Conservation (phyloP, 495 filamentous ascomycete species). For the Tuber calosporum region DNA sequence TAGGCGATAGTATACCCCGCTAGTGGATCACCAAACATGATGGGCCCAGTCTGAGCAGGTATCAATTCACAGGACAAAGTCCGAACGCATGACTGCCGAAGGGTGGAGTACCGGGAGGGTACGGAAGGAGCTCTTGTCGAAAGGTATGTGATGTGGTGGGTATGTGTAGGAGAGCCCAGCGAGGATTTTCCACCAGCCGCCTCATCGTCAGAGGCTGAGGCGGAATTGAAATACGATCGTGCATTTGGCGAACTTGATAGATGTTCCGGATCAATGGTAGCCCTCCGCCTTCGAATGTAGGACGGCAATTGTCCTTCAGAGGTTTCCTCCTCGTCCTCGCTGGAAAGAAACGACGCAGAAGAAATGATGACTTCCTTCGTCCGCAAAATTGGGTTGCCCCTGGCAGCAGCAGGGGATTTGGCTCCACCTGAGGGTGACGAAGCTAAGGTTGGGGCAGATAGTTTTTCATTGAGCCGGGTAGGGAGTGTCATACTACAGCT, state of each 20-base stretch:
- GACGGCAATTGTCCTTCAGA: constrained; percentile 36
- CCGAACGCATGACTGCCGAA: constrained; percentile 77
- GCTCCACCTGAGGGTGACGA: constrained; percentile 26
- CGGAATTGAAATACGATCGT: constrained; percentile 45
- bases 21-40: constrained; percentile 76
- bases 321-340: constrained; percentile 34
- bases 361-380: constrained; percentile 33
- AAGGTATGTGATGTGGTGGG: constrained; percentile 77
- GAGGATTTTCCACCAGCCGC: constrained; percentile 36
- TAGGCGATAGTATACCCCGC: constrained; percentile 88
- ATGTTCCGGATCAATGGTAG: constrained; percentile 44
- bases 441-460: constrained; percentile 8
- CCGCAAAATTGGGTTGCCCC: constrained; percentile 22
- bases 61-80: constrained; percentile 80
- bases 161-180: constrained; percentile 50
- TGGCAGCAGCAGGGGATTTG: constrained; percentile 23
- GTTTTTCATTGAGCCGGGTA: constrained; percentile 47
- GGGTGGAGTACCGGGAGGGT: constrained; percentile 69
- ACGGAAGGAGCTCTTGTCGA: constrained; percentile 72
- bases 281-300: constrained; percentile 44
- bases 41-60: constrained; percentile 65
- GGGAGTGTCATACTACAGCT: constrained; percentile 59
- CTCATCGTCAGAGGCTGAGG: constrained; percentile 48
- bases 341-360: constrained; percentile 19
- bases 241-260: constrained; percentile 46